Conservation (phyloP, 768 basidiomycete genomes). For the Hypsizygus marmoreus region DNA sequence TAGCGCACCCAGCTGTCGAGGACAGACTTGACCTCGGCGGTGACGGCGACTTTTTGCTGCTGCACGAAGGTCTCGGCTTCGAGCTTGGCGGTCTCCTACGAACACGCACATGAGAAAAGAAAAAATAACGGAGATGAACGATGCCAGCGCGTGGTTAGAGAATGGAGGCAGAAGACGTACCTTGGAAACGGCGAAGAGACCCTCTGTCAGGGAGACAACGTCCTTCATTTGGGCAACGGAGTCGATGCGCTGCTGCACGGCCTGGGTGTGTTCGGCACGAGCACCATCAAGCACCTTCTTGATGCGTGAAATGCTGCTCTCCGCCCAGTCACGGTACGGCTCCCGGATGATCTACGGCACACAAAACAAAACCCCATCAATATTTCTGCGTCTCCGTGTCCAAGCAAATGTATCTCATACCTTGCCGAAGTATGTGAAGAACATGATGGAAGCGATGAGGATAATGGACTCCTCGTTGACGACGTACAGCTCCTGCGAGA, state of each 20-base stretch:
- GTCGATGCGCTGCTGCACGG: slow-evolving; percentile 90
- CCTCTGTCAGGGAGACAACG: slow-evolving; percentile 87
- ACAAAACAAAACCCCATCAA: slow-evolving; percentile 12
- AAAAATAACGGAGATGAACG: not conserved
- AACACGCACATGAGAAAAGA: not conserved
- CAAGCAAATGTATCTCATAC: too few relatives aligned
- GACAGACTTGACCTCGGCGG: slow-evolving; percentile 89
- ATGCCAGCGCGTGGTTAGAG: not conserved
- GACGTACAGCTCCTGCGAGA: slow-evolving; percentile 97
- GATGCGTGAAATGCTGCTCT: slow-evolving; percentile 83
- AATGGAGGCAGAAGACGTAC: slow-evolving; percentile 48
- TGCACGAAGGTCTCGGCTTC: slow-evolving; percentile 90
- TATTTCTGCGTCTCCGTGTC: too few relatives aligned
- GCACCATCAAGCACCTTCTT: slow-evolving; percentile 78
- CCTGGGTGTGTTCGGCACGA: slow-evolving; percentile 87
- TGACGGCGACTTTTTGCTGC: slow-evolving; percentile 84
- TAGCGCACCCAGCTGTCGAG: slow-evolving; percentile 98
- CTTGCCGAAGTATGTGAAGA: slow-evolving; percentile 82
- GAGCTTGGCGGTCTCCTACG: slow-evolving; percentile 86
- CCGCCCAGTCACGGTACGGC: slow-evolving; percentile 93
- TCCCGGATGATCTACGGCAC: slow-evolving; percentile 64
- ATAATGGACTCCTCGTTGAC: slow-evolving; percentile 96
- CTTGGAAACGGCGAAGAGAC: slow-evolving; percentile 91
- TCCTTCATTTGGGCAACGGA: slow-evolving; percentile 95
- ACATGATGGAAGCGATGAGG: slow-evolving; percentile 78